These are phyloP conservation scores for Cladosporium cucumerinum DNA, from an alignment of 2,329 filamentous ascomycete genomes.

Conservation along the genomic window DNA sequence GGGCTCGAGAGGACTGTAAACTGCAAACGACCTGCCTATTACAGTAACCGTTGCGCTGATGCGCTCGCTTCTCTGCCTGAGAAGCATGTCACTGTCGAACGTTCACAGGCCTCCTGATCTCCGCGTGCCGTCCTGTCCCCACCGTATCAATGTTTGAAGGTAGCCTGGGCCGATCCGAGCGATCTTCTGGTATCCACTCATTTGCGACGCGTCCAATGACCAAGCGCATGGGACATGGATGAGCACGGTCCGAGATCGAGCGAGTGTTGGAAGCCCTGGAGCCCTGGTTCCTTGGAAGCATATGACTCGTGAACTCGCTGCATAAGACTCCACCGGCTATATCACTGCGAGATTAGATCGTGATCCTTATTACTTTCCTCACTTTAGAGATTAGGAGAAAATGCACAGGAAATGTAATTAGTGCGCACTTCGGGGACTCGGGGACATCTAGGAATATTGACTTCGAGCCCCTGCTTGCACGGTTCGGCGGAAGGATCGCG, in stretches of 20 bases:
- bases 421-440: neutral
- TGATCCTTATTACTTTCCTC: neutral
- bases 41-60: neutral
- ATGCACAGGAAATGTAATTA: neutral
- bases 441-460: neutral
- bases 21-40: conserved; percentile 1
- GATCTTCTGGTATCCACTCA: neutral
- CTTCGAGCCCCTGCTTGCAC: neutral
- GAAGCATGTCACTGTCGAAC: neutral
- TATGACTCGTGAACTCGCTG: neutral
- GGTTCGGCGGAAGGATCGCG: neutral
- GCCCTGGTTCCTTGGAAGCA: neutral
- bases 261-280: neutral
- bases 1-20: neutral
- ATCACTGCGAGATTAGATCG: neutral
- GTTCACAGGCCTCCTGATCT: neutral
- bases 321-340: neutral
- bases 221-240: neutral
- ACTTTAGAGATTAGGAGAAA: neutral
- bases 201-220: conserved; percentile 9
- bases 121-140: conserved; percentile 2
- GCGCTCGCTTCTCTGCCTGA: neutral
- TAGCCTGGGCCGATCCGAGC: conserved; percentile 1
- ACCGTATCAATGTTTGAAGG: neutral
- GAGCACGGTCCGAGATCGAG: neutral